Evolutionary conservation across 129 eudicot genomes (phyloP), one percentile per base, ranked within the genome.

Genomic region (Lactuca saligna): DNA sequence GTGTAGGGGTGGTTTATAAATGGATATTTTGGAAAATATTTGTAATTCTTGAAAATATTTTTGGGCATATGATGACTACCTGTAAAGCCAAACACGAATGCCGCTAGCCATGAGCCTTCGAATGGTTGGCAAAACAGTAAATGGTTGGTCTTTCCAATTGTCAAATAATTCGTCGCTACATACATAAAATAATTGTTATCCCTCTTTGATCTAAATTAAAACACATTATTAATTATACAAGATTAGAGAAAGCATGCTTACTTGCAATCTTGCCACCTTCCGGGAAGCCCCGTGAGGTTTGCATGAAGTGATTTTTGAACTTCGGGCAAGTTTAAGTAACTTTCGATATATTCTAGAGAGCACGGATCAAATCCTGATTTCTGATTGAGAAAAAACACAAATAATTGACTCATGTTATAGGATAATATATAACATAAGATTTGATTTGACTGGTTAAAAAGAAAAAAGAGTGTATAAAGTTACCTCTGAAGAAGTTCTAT

Each of bases 271-370:
- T 54, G 29, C 96, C 89, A 88, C 4, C 61, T 39, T 61, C 73
- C 79, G 0, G 85, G 85, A 64, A 78, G 63, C 12, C 77, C 75
- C 0, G 82, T 86, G 66, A 69, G 35, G 65, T 82, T 82, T n/a
- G 85, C 96, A 17, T 88, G 91, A 55, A 88, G 80, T 17, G 87
- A 60, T 49, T 76, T 76, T 65, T 88, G 96, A 17, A 88, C 96
- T 48, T 76, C 63, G 20, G 83, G 88, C 39, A 55, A 75, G 77
- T 83, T 88, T 34, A 88, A 60, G 79, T 85, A 88, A 37, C 68
- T 17, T 38, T 39, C 35, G 7, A 83, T 78, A 25, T 88, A 85
- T 4, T 79, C 38, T 35, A 46, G 39, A 0, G 85, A 65, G 80
- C 96, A 85, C 15, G 96, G 91, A 83, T 88, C 96, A 53, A 75